Percentiles rank a stretch among this genome's conserved stretches.
These are phyloP conservation scores for Nitzschia sp. DNA, from an alignment of 108 stramenopile genomes.

Conservation along the genomic window DNA sequence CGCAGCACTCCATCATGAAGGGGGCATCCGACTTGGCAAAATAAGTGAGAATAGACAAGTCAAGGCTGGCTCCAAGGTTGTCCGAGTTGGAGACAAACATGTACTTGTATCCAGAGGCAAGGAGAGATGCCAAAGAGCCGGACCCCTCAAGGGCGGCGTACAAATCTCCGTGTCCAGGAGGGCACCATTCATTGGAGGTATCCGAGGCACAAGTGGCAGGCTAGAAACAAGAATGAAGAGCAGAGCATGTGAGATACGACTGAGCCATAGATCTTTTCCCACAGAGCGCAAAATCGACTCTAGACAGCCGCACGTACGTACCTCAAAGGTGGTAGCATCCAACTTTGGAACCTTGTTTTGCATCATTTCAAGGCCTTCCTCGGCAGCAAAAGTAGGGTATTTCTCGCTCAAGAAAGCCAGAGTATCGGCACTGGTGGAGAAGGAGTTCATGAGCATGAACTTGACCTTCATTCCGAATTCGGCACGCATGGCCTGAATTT, in stretches of 20 bases:
- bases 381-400: constrained; percentile 82
- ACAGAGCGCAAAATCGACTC: constrained; percentile 11
- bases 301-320: constrained; percentile 39
- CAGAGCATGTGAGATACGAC: background rate
- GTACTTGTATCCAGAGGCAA: constrained; percentile 96
- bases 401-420: constrained; percentile 84
- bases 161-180: constrained; percentile 99
- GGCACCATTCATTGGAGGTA: constrained; percentile 97
- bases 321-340: constrained; percentile 84
- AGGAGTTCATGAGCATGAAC: constrained; percentile 99
- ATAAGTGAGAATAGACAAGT: constrained; percentile 91
- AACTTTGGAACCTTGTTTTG: constrained; percentile 99
- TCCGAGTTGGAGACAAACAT: constrained; percentile 99
- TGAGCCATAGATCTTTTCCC: background rate
- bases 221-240: constrained; percentile 22
- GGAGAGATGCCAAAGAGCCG: constrained; percentile 90
- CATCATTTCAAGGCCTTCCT: constrained; percentile 97
- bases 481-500: constrained; percentile 93
- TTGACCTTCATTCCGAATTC: constrained; percentile 89
- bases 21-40: constrained; percentile 88
- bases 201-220: constrained; percentile 79
- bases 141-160: constrained; percentile 97
- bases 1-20: constrained; percentile 99
- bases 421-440: constrained; percentile 95
- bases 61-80: constrained; percentile 98